Conservation (phyloP, 768 basidiomycete species). For the Cyclocybe cylindracea region DNA sequence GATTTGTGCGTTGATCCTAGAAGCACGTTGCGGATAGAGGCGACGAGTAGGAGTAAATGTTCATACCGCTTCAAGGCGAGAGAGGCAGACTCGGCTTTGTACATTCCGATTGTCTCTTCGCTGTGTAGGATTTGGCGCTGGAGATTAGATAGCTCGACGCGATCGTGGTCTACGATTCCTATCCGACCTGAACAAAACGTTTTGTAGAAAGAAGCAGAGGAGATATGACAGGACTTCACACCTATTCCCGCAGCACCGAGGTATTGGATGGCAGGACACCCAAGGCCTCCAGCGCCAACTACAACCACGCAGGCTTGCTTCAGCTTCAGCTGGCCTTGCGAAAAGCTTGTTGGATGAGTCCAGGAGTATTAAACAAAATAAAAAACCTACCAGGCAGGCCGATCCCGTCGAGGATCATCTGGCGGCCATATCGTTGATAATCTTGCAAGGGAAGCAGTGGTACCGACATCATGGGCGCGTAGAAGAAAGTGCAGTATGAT, state of each 20-base stretch:
- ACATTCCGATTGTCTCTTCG: constrained; percentile 69
- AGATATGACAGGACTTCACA: constrained; percentile 31
- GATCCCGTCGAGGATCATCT: constrained; percentile 92
- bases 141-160: constrained; percentile 86
- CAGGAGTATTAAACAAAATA: neutral
- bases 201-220: constrained; percentile 4
- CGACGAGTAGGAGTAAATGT: neutral
- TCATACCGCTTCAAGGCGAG: constrained; percentile 62
- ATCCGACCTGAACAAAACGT: constrained; percentile 58
- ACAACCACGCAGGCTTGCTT: constrained; percentile 77
- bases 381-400: constrained; percentile 70
- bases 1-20: constrained; percentile 77
- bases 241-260: constrained; percentile 92
- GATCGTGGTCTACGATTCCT: constrained; percentile 87
- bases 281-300: constrained; percentile 93
- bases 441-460: constrained; percentile 52
- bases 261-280: constrained; percentile 95
- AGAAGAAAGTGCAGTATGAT: constrained; percentile 10
- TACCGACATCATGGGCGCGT: constrained; percentile 14
- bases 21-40: neutral
- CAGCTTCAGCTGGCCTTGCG: constrained; percentile 80
- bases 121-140: constrained; percentile 92
- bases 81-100: constrained; percentile 84
- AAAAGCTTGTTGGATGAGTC: constrained; percentile 5
- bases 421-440: constrained; percentile 90